Evolutionary conservation across 768 basidiomycete genomes (phyloP), one percentile per base, ranked within the genome.

Genomic region (Lentinus tigrinus): DNA sequence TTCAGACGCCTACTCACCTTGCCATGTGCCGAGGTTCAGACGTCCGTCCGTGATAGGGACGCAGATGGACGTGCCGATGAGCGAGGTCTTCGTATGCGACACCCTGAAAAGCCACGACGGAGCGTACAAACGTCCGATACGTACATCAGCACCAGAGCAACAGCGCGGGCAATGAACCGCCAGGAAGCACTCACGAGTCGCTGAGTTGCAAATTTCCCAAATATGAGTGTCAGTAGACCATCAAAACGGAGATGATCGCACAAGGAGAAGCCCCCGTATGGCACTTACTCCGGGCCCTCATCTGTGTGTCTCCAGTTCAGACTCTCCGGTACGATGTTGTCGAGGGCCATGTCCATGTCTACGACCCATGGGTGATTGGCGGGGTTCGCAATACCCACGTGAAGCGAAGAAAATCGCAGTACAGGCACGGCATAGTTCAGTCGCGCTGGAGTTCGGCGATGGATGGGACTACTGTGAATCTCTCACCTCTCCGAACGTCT

Each of bases 311-410:
- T 75, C 93, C 94, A 96, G 51, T 83, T 73, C 14, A 95, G 75
- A 14, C 69, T 78, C 69, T 97, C 94, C 0, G 95, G 95, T 0
- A 98, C 93, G 57, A 97, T 85, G 28, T 74, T 80, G 73, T 97
- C 95, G 19, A 97, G 75, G 4, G 92, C 91, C 92, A 95, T 96
- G 66, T 92, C 87, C 94, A 97, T 95, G 69, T 97, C 95, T 91
- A 58, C 57, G 23, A 16, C 31, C 23, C 9, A 28, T 7, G 14
- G 27, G 37, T 8, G 24, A 31, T 31, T 39, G 16, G 17, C 31
- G 36, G 3, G n/a, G n/a, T n/a, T n/a, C n/a, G n/a, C n/a, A n/a
- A n/a, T n/a, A n/a, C n/a, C n/a, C 31, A 11, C 31, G 11, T 11
- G 31, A 31, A 6, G 31, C 31, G 31, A 11, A 11, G 31, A 10